Evolutionary conservation across 1,284 basidiomycete species (phyloP).

Genomic region (Meira nashicola): DNA sequence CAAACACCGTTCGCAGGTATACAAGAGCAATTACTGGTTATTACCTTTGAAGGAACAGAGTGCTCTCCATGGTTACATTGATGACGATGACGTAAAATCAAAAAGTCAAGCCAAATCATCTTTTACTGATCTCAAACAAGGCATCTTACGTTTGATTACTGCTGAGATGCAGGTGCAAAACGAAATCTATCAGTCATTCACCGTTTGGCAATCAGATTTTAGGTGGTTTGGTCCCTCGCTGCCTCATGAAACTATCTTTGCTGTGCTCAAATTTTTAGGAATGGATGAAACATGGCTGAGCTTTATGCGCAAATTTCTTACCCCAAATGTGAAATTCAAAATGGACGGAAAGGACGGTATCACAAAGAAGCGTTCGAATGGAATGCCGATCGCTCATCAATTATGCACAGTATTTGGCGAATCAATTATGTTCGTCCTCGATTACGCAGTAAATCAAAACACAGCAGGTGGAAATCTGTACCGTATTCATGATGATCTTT

Average conservation of each 20-base stretch:
- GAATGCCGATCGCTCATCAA: background rate
- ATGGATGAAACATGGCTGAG: background rate
- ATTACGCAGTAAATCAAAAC: background rate
- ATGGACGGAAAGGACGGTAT: background rate
- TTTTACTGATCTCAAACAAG: background rate
- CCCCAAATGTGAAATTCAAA: background rate
- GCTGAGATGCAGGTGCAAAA: background rate
- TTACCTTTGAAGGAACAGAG: too few species aligned
- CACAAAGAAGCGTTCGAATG: background rate
- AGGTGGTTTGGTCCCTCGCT: slow-evolving; percentile 2
- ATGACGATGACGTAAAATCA: background rate
- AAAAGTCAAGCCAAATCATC: background rate
- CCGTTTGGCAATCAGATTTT: background rate
- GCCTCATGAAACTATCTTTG: background rate
- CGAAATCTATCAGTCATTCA: background rate
- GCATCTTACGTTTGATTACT: background rate
- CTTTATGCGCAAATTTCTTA: background rate
- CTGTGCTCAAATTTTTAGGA: slow-evolving; percentile 1
- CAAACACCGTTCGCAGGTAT: too few species aligned
- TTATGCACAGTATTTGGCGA: background rate
- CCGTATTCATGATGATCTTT: background rate
- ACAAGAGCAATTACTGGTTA: too few species aligned
- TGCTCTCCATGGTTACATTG: background rate
- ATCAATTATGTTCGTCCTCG: background rate
- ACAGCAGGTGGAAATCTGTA: background rate